Percentiles rank a stretch among this genome's conserved stretches.
These are phyloP conservation scores for Plasmodium reichenowi DNA, from an alignment of 169 alveolate species.

Conservation along the genomic window DNA sequence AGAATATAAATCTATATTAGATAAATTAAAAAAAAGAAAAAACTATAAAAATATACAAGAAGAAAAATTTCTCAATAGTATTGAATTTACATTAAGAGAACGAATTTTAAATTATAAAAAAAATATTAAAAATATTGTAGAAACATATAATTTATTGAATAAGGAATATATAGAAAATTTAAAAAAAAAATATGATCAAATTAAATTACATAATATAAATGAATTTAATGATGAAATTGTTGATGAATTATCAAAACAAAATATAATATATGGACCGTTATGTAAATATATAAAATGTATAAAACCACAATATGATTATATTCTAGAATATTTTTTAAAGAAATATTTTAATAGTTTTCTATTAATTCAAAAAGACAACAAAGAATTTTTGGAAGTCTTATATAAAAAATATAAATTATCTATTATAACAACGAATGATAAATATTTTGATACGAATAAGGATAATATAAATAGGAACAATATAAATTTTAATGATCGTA, in stretches of 20 bases:
- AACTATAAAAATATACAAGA: slow-evolving; percentile 78
- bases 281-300: slow-evolving; percentile 77
- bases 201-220: slow-evolving; percentile 24
- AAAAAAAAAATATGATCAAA: slow-evolving; percentile 21
- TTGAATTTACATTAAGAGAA: slow-evolving; percentile 76
- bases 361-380: slow-evolving; percentile 31
- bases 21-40: slow-evolving; percentile 41
- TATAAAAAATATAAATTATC: slow-evolving; percentile 76
- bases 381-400: slow-evolving; percentile 14
- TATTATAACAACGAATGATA: slow-evolving; percentile 73
- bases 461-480: too few relatives aligned
- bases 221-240: slow-evolving; percentile 25
- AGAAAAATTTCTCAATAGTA: slow-evolving; percentile 69
- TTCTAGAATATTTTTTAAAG: slow-evolving; percentile 77
- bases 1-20: slow-evolving; percentile 9
- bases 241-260: slow-evolving; percentile 39
- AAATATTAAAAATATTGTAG: slow-evolving; percentile 68
- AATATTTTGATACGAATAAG: background rate
- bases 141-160: slow-evolving; percentile 12
- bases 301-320: slow-evolving; percentile 75
- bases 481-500: slow-evolving; percentile 15
- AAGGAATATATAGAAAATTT: slow-evolving; percentile 16
- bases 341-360: slow-evolving; percentile 77
- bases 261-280: slow-evolving; percentile 65
- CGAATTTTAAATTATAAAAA: slow-evolving; percentile 71